phyloP scores from a whole-genome alignment of 495 filamentous ascomycete genomes.

The Penicillium alfredii region DNA sequence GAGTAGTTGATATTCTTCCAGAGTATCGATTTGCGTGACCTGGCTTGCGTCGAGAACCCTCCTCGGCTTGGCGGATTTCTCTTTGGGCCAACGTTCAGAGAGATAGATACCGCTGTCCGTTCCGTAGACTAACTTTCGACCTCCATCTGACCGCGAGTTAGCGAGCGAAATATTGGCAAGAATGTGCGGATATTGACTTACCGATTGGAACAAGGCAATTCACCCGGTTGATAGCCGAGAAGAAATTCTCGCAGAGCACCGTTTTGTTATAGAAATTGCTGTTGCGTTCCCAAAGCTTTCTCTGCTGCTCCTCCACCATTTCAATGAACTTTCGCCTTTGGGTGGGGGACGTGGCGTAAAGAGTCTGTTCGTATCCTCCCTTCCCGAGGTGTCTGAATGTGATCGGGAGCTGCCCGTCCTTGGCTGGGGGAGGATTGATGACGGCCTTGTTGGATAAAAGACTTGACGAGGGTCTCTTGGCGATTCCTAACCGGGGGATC shows the following conservation, averaged over 20 bases:
- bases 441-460: slow-evolving; percentile 68
- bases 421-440: slow-evolving; percentile 44
- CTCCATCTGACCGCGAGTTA: slow-evolving; percentile 66
- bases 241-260: slow-evolving; percentile 78
- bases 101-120: slow-evolving; percentile 92
- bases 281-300: slow-evolving; percentile 67
- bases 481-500: slow-evolving; percentile 70
- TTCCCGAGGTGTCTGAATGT: slow-evolving; percentile 98
- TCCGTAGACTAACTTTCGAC: slow-evolving; percentile 86
- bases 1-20: slow-evolving; percentile 89
- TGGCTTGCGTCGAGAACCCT: slow-evolving; percentile 78
- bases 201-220: slow-evolving; percentile 90
- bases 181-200: slow-evolving; percentile 39
- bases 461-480: slow-evolving; percentile 84
- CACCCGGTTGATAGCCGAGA: slow-evolving; percentile 72
- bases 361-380: slow-evolving; percentile 87
- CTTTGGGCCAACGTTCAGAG: slow-evolving; percentile 83
- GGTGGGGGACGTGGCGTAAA: slow-evolving; percentile 75
- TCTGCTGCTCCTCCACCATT: slow-evolving; percentile 85
- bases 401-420: slow-evolving; percentile 80
- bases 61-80: slow-evolving; percentile 65
- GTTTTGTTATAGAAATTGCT: slow-evolving; percentile 93
- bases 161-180: slow-evolving; percentile 7
- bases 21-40: slow-evolving; percentile 91
- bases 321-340: slow-evolving; percentile 93